These are phyloP conservation scores for Penicillium atrosanguineum DNA, from an alignment of 495 filamentous ascomycete species.

Conservation along the genomic window DNA sequence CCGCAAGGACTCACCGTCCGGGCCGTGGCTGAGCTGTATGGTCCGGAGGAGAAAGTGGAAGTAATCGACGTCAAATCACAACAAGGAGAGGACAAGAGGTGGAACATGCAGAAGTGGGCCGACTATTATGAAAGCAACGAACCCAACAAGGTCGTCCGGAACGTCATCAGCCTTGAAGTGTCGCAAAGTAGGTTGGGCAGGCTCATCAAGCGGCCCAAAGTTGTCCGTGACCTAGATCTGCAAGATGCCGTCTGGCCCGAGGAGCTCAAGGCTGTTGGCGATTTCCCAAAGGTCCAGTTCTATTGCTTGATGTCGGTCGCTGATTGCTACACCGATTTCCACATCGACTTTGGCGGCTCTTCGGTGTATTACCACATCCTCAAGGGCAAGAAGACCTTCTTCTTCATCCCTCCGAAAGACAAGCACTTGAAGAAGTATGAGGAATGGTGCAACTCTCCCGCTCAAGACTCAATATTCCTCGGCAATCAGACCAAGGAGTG, in stretches of 20 bases:
- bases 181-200: slow-evolving; percentile 64
- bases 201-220: slow-evolving; percentile 64
- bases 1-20: slow-evolving; percentile 66
- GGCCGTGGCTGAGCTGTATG: slow-evolving; percentile 64
- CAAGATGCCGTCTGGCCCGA: slow-evolving; percentile 71
- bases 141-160: slow-evolving; percentile 60
- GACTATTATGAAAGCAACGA: slow-evolving; percentile 71
- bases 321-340: slow-evolving; percentile 77
- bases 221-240: slow-evolving; percentile 70
- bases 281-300: slow-evolving; percentile 64
- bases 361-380: slow-evolving; percentile 78
- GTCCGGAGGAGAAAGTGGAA: slow-evolving; percentile 62
- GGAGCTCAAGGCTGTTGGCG: slow-evolving; percentile 55
- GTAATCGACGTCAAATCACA: slow-evolving; percentile 79
- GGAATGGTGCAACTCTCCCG: slow-evolving; percentile 71
- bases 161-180: slow-evolving; percentile 76
- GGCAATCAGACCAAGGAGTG: slow-evolving; percentile 70
- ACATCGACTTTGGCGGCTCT: slow-evolving; percentile 78
- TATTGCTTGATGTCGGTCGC: slow-evolving; percentile 79
- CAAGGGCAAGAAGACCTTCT: slow-evolving; percentile 74
- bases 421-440: slow-evolving; percentile 76
- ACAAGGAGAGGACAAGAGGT: slow-evolving; percentile 63
- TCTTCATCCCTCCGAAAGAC: slow-evolving; percentile 74
- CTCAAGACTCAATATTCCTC: slow-evolving; percentile 69
- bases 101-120: slow-evolving; percentile 71